Evolutionary conservation across 768 basidiomycete species (phyloP).

Genomic region (Hydnum rufescens): DNA sequence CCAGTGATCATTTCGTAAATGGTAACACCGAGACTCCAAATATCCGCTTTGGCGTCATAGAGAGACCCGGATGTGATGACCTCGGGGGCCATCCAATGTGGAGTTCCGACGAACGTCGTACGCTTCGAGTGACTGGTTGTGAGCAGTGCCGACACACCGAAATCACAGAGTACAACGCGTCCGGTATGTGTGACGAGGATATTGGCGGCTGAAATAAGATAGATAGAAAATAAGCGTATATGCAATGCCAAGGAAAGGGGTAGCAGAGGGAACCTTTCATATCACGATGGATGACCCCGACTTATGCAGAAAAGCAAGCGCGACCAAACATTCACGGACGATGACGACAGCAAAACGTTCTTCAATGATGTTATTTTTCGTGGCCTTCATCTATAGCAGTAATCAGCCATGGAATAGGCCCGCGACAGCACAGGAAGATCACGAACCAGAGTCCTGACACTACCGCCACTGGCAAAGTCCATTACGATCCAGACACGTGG

Average conservation of each 20-base stretch:
- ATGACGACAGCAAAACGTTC: constrained; percentile 82
- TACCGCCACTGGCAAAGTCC: constrained; percentile 93
- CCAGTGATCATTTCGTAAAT: constrained; percentile 94
- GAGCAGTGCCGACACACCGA: constrained; percentile 90
- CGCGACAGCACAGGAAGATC: not conserved
- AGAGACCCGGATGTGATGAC: constrained; percentile 75
- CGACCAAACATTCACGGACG: constrained; percentile 72
- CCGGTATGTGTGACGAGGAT: constrained; percentile 74
- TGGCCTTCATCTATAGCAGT: constrained; percentile 51
- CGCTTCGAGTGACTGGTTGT: constrained; percentile 73
- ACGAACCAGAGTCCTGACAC: constrained; percentile 56
- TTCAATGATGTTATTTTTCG: constrained; percentile 53
- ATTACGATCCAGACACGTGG: constrained; percentile 98
- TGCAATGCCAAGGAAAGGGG: not conserved
- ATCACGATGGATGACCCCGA: constrained; percentile 93
- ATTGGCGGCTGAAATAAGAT: constrained; percentile 47
- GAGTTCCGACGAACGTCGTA: constrained; percentile 91
- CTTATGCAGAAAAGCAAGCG: constrained; percentile 77
- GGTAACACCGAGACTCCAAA: constrained; percentile 95
- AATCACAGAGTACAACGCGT: constrained; percentile 92
- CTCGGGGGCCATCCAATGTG: constrained; percentile 99
- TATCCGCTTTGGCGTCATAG: constrained; percentile 95
- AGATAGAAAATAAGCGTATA: not conserved
- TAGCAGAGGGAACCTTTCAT: constrained; percentile 39
- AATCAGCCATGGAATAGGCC: constrained; percentile 2